Conservation (phyloP, 2,329 filamentous ascomycete species). For the Akanthomyces muscarius region DNA sequence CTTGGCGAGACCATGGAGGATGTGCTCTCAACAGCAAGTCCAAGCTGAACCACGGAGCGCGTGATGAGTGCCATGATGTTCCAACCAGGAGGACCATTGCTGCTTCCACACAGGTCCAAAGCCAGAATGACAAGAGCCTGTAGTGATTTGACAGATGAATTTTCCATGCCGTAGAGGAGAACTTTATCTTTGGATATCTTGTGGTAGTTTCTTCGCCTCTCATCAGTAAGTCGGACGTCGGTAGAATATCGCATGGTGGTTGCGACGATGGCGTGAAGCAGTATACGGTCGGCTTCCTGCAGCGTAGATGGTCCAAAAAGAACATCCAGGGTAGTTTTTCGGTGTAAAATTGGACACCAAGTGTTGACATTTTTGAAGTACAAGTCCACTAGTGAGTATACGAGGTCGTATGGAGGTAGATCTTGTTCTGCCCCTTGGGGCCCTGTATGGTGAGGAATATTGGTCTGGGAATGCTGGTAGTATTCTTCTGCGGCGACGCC, state of each 20-base stretch:
- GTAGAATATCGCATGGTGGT: slow-evolving; percentile 81
- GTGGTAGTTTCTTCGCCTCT: slow-evolving; percentile 71
- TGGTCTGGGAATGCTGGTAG: slow-evolving; percentile 32
- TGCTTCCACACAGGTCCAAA: slow-evolving; percentile 77
- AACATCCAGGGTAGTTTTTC: slow-evolving; percentile 73
- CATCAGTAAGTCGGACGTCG: slow-evolving; percentile 69
- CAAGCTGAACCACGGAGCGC: slow-evolving; percentile 81
- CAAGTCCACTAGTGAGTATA: slow-evolving; percentile 69
- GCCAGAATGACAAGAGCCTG: slow-evolving; percentile 86
- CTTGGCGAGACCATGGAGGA: slow-evolving; percentile 74
- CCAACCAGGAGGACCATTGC: slow-evolving; percentile 89
- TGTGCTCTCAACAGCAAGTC: slow-evolving; percentile 76
- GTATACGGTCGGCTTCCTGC: slow-evolving; percentile 75
- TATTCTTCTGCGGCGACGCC: slow-evolving; percentile 46
- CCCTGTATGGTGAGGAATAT: slow-evolving; percentile 15
- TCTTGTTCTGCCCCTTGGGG: slow-evolving; percentile 49
- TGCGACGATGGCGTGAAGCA: slow-evolving; percentile 84
- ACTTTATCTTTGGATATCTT: slow-evolving; percentile 81
- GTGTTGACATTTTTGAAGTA: slow-evolving; percentile 79
- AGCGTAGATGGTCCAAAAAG: slow-evolving; percentile 74
- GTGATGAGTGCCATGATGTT: slow-evolving; percentile 87
- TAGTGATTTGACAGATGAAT: slow-evolving; percentile 81
- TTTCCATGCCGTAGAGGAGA: slow-evolving; percentile 80
- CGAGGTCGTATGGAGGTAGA: slow-evolving; percentile 68
- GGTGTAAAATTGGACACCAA: slow-evolving; percentile 87